A percentile compares a stretch with the other conserved stretches of the same genome.
Conservation (phyloP, 2,329 filamentous ascomycete species). For the Botrytis deweyae region DNA sequence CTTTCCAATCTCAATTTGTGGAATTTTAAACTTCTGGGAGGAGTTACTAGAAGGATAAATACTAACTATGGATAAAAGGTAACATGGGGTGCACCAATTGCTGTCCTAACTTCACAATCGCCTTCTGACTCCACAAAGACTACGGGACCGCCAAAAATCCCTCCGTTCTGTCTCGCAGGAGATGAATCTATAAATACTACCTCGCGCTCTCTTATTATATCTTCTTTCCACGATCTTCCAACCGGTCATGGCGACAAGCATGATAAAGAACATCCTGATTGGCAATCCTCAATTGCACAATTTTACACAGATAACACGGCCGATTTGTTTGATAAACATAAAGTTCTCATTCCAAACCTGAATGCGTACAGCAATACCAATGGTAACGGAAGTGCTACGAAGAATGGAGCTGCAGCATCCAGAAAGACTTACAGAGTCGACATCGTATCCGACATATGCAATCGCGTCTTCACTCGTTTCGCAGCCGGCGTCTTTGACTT, state of each 20-base stretch:
- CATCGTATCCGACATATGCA: constrained; percentile 59
- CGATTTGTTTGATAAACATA: constrained; percentile 61
- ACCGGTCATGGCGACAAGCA: not conserved
- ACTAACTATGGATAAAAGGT: not conserved
- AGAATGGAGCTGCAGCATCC: not conserved
- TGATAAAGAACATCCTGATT: constrained; percentile 4
- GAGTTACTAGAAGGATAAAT: not conserved
- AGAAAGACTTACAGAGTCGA: constrained; percentile 53
- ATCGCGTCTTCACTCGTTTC: constrained; percentile 53
- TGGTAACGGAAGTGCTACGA: not conserved
- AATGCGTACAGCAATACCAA: constrained; percentile 46
- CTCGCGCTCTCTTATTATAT: constrained; percentile 10
- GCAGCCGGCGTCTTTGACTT: constrained; percentile 52
- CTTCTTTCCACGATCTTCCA: constrained; percentile 9
- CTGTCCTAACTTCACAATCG: not conserved
- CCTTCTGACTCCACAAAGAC: not conserved
- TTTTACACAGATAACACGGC: constrained; percentile 5
- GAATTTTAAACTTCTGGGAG: not conserved
- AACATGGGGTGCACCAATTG: constrained; percentile 2
- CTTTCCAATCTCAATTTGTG: not conserved
- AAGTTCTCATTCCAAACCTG: constrained; percentile 58
- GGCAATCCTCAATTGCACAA: not conserved
- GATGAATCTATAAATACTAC: constrained; percentile 8
- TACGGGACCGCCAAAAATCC: not conserved
- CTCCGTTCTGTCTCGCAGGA: constrained; percentile 4